Evolutionary conservation across 2,329 filamentous ascomycete genomes (phyloP), one percentile per base, ranked within the genome.

Genomic region (Exophiala calicioides): DNA sequence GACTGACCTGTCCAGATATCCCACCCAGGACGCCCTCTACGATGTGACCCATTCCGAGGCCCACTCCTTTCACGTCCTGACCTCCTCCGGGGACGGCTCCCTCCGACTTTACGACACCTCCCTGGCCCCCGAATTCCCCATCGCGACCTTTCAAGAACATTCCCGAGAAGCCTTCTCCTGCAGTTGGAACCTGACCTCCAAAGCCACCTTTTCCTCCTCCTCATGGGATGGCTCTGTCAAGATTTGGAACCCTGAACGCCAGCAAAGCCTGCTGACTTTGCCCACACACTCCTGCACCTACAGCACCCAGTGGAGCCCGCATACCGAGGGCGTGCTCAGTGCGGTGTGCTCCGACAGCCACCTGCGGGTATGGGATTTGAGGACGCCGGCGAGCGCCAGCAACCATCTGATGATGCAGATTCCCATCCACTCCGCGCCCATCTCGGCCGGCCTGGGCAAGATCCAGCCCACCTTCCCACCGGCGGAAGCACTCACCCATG

Each of bases 191-290:
- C 80, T 95, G 15, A 81, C 95, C 4, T 81, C 86, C 21, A 98
- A 98, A 66, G 87, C 93, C 61, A 88, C 82, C 0, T 97, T 98
- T 64, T 79, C 90, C 21, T 94, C 88, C 1, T 90, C 85, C 57
- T 95, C 89, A 4, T 98, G 93, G 93, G 93, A 98, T 62, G 93
- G 93, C 38, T 94, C 88, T 2, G 82, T 97, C 60, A 96, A 96
- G 72, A 83, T 98, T 61, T 98, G 91, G 91, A 88, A 88, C 10
- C 93, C 93, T 1, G 83, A 85, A 37, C 77, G 86, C 29, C 57
- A 59, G 41, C 76, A 83, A 44, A 91, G 88, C 23, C 72, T 98
- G 47, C 79, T 85, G 45, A 98, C 93, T 2, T 78, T 98, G 19
- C 90, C 93, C 3, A 87, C 93, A 19, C 90, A 95, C 61, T 88